phyloP scores from a whole-genome alignment of 83 land plant genomes.

The Picea abies region DNA sequence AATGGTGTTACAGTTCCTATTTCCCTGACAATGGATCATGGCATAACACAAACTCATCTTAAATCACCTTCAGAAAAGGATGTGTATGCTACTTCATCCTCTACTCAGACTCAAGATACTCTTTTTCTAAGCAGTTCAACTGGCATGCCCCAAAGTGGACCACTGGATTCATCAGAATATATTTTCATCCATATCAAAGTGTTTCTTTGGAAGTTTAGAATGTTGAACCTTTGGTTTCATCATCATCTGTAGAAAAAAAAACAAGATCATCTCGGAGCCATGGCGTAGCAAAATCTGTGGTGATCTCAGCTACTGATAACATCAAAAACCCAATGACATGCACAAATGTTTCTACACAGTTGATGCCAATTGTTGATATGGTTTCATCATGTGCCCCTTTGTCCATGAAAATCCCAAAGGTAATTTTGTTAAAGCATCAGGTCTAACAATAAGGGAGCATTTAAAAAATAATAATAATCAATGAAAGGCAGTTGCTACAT shows the following conservation, averaged over 20 bases:
- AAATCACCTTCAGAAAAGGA: background rate
- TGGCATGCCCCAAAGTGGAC: background rate
- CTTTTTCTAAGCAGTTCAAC: background rate
- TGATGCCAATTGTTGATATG: background rate
- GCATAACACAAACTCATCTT: background rate
- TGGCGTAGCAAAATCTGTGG: background rate
- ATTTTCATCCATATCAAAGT: no score
- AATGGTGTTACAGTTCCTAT: background rate
- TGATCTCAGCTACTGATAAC: background rate
- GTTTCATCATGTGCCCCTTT: background rate
- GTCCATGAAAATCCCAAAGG: no score
- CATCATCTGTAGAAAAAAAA: background rate
- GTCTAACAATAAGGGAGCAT: background rate
- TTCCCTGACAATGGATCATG: background rate
- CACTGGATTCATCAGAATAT: no score
- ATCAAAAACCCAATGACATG: background rate
- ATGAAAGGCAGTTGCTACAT: background rate
- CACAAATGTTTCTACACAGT: background rate
- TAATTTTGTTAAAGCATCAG: background rate
- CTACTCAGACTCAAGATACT: background rate
- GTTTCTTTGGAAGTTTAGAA: no score
- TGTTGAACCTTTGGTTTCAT: no score
- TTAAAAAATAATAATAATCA: no score
- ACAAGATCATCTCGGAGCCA: background rate
- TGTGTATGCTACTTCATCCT: background rate